Base-by-base conservation (phyloP, 1,284 basidiomycete species). In the Anthracocystis panici-leucophaei region DNA sequence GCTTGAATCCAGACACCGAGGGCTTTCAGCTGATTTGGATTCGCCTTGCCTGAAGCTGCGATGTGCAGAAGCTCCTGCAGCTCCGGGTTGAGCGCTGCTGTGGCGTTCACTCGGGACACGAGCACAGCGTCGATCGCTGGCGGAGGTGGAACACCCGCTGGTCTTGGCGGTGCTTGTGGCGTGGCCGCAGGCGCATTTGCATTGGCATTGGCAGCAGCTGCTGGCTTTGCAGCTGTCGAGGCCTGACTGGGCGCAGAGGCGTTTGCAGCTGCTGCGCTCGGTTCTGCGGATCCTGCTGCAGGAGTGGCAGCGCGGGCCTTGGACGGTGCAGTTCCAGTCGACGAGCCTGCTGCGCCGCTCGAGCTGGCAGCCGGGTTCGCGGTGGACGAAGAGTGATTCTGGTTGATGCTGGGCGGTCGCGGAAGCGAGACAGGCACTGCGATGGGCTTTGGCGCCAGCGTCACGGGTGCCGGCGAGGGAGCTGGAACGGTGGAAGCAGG, bases 1-100 rank as follows among this genome's bases (percentile, higher is more conserved):
- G 73, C 69, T 35, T 74, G 70, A n/a, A 81, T 81, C 68, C 74
- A 78, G 1, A 67, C 73, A 9, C 78, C 80, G 1, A 81, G 72
- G 2, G 67, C 64, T 54, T 75, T 75, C 54, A 81, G 73, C 66
- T 81, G 66, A 35, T 74, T 78, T 1, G 75, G 70, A 29, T 62
- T 71, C 3, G 80, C 80, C 44, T 70, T 68, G 46, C 78, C 78
- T 14, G 71, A 71, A 1, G 80, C 80, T 10, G 80, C 80, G 21
- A 76, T 75, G 52, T 78, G 74, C 20, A 81, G 57, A 16, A 81
- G 69, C 62, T 69, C 65, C 38, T 80, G 80, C 27, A 81, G 62
- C 48, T 69, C 67, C 12, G 80, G 78, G 27, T 81, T 77, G 38
- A 70, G 63, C 20, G 77, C 70, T 48, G 80, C 80, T 6, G 72